Evolutionary conservation across 1,139 yeast species (phyloP).

Genomic region (Pichia sorboxylosa): DNA sequence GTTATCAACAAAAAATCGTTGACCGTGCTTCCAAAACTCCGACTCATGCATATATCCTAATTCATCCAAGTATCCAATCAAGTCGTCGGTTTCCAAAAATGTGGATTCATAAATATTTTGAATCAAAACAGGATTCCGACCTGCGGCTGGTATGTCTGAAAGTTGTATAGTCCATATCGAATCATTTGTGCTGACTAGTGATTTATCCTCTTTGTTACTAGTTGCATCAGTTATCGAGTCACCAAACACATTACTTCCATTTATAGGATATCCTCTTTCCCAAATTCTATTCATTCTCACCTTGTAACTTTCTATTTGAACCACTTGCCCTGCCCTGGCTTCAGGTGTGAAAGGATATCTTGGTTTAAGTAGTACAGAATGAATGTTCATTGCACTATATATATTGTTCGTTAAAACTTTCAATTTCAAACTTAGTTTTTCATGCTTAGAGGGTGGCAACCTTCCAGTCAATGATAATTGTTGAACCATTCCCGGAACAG

Average conservation of each 20-base stretch:
- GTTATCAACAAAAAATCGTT: constrained; percentile 53
- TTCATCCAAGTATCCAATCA: constrained; percentile 35
- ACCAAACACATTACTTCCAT: constrained; percentile 3
- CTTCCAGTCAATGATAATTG: constrained; percentile 22
- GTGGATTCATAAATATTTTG: constrained; percentile 67
- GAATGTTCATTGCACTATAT: constrained; percentile 18
- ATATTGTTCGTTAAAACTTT: constrained; percentile 23
- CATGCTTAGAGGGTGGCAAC: constrained; percentile 14
- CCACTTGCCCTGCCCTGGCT: constrained; percentile 21
- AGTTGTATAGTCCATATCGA: constrained; percentile 55
- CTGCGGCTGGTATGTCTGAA: constrained; percentile 81
- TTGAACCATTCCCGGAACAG: too few relatives aligned
- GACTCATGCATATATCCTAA: constrained; percentile 61
- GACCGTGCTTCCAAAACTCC: constrained; percentile 59
- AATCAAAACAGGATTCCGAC: constrained; percentile 51
- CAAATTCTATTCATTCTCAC: constrained; percentile 22
- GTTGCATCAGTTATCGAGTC: constrained; percentile 11
- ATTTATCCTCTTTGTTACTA: too few relatives aligned
- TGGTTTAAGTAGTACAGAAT: constrained; percentile 23
- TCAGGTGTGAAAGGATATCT: constrained; percentile 25
- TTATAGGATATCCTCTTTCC: constrained; percentile 9
- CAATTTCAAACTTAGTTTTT: constrained; percentile 17
- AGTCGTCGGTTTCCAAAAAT: constrained; percentile 27
- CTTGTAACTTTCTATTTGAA: constrained; percentile 24
- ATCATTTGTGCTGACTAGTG: constrained; percentile 14